These are phyloP conservation scores for Cairneyella variabilis DNA, from an alignment of 495 filamentous ascomycete species.

Conservation along the genomic window DNA sequence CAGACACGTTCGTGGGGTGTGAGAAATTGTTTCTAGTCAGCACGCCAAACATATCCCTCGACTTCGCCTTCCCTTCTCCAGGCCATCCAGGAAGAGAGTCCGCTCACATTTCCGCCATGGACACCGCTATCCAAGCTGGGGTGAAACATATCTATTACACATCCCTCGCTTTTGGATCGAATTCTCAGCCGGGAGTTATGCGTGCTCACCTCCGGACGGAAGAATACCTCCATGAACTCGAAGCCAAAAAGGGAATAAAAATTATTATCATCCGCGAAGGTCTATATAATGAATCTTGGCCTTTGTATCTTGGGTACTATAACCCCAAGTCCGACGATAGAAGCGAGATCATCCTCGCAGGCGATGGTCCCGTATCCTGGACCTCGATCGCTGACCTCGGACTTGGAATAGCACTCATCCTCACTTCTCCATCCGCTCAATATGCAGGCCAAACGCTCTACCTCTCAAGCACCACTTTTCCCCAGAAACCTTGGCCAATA, in stretches of 20 bases:
- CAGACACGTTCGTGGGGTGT: conserved; percentile 36
- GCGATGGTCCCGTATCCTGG: conserved; percentile 40
- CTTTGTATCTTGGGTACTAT: conserved; percentile 65
- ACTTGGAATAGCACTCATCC: conserved; percentile 26
- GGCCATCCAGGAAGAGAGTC: conserved; percentile 34
- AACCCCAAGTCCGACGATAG: conserved; percentile 29
- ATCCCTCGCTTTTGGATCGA: conserved; percentile 54
- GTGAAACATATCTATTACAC: conserved; percentile 66
- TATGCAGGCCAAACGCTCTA: too few species aligned
- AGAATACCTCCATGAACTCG: conserved; percentile 42
- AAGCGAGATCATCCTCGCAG: conserved; percentile 32
- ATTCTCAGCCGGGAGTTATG: conserved; percentile 56
- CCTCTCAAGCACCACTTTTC: too few species aligned
- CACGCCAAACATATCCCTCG: conserved; percentile 27
- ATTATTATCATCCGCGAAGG: conserved; percentile 59
- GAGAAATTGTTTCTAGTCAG: conserved; percentile 48
- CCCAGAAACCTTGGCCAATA: conserved; percentile 27
- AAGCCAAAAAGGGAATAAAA: conserved; percentile 26
- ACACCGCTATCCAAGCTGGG: conserved; percentile 51
- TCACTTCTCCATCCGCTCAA: too few species aligned
- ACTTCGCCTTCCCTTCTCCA: conserved; percentile 30
- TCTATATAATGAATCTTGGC: conserved; percentile 64
- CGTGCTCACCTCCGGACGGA: conserved; percentile 64
- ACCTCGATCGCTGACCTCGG: conserved; percentile 42
- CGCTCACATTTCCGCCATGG: conserved; percentile 50